phyloP scores from a whole-genome alignment of 192 early-diverging fungal species.

The Gamsiella multidivaricata region DNA sequence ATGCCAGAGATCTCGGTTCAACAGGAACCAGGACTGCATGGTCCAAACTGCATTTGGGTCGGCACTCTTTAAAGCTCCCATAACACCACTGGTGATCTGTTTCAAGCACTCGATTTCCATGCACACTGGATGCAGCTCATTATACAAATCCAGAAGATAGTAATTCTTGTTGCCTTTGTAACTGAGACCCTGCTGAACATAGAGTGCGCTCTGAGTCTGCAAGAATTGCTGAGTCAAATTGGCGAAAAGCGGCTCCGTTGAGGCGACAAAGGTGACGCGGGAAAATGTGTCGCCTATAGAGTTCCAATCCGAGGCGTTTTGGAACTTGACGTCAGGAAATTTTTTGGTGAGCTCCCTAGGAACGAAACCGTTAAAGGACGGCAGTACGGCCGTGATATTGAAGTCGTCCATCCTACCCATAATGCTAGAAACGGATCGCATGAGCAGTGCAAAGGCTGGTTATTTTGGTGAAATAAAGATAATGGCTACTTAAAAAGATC shows the following conservation, averaged over 20 bases:
- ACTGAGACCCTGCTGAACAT: constrained; percentile 4
- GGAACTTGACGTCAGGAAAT: constrained; percentile 19
- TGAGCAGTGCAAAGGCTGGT: no score
- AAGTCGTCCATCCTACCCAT: constrained; percentile 39
- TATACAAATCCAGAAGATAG: constrained; percentile 45
- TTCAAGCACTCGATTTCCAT: constrained; percentile 19
- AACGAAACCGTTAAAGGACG: constrained; percentile 50
- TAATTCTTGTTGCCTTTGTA: background rate
- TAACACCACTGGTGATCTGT: constrained; percentile 14
- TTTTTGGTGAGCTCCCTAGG: constrained; percentile 12
- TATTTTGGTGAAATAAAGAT: no score
- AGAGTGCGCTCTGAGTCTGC: constrained; percentile 24
- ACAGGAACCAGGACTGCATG: constrained; percentile 50
- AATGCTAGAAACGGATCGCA: constrained; percentile 22
- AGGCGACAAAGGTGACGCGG: constrained; percentile 20
- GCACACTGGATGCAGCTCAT: constrained; percentile 26
- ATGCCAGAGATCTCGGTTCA: constrained; percentile 24
- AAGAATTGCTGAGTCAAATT: constrained; percentile 32
- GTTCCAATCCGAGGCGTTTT: constrained; percentile 26
- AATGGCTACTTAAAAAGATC: background rate
- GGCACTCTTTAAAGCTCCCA: constrained; percentile 36
- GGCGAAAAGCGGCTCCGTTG: constrained; percentile 31
- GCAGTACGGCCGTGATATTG: constrained; percentile 42
- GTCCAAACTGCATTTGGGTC: constrained; percentile 48
- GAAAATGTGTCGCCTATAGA: constrained; percentile 2